Evolutionary conservation across 805 yeast genomes (phyloP).

Genomic region (Metschnikowia cerradonensis): DNA sequence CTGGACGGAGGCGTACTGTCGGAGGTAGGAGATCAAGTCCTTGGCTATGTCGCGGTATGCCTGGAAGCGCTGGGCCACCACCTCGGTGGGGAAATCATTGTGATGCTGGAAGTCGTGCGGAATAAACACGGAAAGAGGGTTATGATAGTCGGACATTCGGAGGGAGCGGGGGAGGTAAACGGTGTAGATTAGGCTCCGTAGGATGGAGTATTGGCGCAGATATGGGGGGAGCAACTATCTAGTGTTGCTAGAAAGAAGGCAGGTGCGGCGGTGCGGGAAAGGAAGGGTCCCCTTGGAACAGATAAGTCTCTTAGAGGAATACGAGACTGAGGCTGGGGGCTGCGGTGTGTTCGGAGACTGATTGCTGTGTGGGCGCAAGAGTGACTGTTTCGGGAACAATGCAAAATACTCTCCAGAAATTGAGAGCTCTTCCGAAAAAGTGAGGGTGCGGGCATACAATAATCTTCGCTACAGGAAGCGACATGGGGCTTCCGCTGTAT

Average conservation of each 20-base stretch:
- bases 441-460: constrained; percentile 4
- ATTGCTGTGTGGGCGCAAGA: constrained; percentile 4
- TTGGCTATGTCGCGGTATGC: constrained; percentile 83
- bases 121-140: constrained; percentile 38
- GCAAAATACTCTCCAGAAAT: neutral
- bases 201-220: neutral
- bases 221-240: neutral
- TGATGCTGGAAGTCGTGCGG: constrained; percentile 33
- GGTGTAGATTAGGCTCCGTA: neutral
- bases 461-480: constrained; percentile 5
- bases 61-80: constrained; percentile 74
- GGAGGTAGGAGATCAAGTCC: constrained; percentile 68
- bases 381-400: constrained; percentile 1
- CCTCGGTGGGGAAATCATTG: constrained; percentile 71
- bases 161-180: neutral
- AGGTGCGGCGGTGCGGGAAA: neutral
- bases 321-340: neutral
- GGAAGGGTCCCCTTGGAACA: neutral
- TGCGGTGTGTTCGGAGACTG: neutral
- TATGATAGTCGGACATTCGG: constrained; percentile 21
- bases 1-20: constrained; percentile 77
- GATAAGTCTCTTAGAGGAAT: neutral
- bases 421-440: constrained; percentile 3
- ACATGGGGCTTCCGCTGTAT: neutral
- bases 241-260: neutral